These are phyloP conservation scores for Blastobotrys mokoenaii DNA, from an alignment of 805 yeast genomes.

Conservation along the genomic window DNA sequence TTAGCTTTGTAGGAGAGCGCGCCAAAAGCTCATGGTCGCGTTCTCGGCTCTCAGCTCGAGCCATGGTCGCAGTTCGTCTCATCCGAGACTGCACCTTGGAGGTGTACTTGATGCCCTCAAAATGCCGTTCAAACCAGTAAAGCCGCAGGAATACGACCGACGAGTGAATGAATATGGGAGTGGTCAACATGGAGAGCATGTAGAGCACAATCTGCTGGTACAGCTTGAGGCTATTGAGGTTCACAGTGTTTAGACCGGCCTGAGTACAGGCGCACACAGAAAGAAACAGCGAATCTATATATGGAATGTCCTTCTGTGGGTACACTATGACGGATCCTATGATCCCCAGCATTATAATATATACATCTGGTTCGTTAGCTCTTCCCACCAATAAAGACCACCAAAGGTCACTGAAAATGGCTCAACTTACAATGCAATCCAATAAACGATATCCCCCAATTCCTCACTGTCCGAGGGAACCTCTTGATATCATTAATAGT, in stretches of 20 bases:
- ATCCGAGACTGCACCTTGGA: constrained; percentile 75
- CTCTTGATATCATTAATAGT: neutral
- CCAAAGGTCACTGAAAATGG: neutral
- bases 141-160: constrained; percentile 66
- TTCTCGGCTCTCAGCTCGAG: constrained; percentile 17
- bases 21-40: neutral
- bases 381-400: neutral
- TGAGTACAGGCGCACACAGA: constrained; percentile 77
- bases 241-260: constrained; percentile 82
- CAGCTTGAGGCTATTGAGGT: constrained; percentile 50
- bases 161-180: constrained; percentile 86
- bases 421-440: constrained; percentile 12
- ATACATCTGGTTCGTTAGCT: constrained; percentile 34
- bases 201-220: constrained; percentile 79
- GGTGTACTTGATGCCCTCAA: constrained; percentile 68
- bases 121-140: constrained; percentile 82
- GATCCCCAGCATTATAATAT: constrained; percentile 51
- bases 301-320: constrained; percentile 56
- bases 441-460: constrained; percentile 9
- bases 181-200: constrained; percentile 53
- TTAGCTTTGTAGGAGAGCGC: neutral
- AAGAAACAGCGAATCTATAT: constrained; percentile 74
- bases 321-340: constrained; percentile 68
- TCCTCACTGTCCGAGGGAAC: neutral
- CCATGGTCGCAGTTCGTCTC: constrained; percentile 72